Percentiles rank a stretch among this genome's conserved stretches.
Evolutionary conservation across 2,329 filamentous ascomycete species (phyloP).

Genomic region (Tolypocladium ovalisporum): DNA sequence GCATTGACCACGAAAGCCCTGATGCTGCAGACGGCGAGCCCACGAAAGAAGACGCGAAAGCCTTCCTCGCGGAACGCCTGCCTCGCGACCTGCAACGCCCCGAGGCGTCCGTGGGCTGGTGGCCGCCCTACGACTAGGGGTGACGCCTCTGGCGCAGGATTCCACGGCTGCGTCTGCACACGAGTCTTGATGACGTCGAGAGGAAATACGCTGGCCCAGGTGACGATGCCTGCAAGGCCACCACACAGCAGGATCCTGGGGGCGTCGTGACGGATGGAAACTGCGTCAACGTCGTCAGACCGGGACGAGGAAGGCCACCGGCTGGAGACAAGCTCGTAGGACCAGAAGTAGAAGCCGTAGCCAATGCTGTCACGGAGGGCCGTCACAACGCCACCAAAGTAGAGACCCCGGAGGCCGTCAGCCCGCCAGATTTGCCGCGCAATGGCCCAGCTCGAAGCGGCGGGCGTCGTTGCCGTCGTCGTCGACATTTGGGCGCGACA

Average conservation of each 20-base stretch:
- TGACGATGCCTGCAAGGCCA: slow-evolving; percentile 75
- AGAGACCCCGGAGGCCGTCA: slow-evolving; percentile 59
- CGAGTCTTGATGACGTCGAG: slow-evolving; percentile 87
- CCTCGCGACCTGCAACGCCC: slow-evolving; percentile 53
- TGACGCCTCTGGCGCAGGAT: slow-evolving; percentile 1
- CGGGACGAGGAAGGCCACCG: slow-evolving; percentile 30
- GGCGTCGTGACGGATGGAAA: slow-evolving; percentile 30
- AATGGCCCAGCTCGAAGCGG: slow-evolving; percentile 51
- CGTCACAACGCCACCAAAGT: slow-evolving; percentile 72
- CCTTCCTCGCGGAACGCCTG: slow-evolving; percentile 57
- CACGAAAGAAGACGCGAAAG: slow-evolving; percentile 55
- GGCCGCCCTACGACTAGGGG: neutral
- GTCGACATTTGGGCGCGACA: slow-evolving; percentile 64
- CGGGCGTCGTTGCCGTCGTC: slow-evolving; percentile 11
- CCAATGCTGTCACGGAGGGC: slow-evolving; percentile 76
- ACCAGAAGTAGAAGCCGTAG: slow-evolving; percentile 98
- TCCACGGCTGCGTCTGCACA: slow-evolving; percentile 61
- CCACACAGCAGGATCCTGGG: slow-evolving; percentile 68
- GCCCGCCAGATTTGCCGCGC: slow-evolving; percentile 47
- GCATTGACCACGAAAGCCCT: slow-evolving; percentile 90
- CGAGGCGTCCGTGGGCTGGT: slow-evolving; percentile 19
- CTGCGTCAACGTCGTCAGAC: slow-evolving; percentile 4
- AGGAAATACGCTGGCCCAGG: slow-evolving; percentile 86
- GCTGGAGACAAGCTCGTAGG: slow-evolving; percentile 67
- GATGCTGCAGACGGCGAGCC: slow-evolving; percentile 69